Evolutionary conservation across 2,329 filamentous ascomycete genomes (phyloP), one percentile per base, ranked within the genome.

Genomic region (Exophiala phaeomuriformis): DNA sequence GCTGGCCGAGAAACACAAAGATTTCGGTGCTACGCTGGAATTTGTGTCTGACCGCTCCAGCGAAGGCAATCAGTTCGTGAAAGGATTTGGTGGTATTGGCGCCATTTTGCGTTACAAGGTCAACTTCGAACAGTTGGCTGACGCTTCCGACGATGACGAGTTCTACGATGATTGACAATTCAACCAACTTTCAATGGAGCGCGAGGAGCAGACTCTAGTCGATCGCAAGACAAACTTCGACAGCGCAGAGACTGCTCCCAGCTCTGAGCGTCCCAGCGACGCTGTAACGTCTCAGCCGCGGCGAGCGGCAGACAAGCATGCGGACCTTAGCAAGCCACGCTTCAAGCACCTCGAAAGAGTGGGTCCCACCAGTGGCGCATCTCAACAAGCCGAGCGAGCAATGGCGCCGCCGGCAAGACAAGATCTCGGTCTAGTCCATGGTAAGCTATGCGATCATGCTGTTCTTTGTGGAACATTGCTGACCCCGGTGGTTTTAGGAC

Each of bases 61-160:
- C 57, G 93, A 98, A 76, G 93, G 93, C 70, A 98, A 98, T 76
- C 93, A 98, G 78, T 98, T 98, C 75, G 93, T 98, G 67, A 97
- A 96, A 78, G 93, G 93, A 61, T 98, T 98, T 69, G 93, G 93
- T 84, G 93, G 93, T 68, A 95, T 98, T 65, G 93, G 93, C 64
- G 91, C 91, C 61, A 85, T 98, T 67, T 83, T 98, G 69, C 90
- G 93, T 65, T 98, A 98, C 84, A 96, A 96, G 79, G 89, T 98
- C 79, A 98, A 98, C 79, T 98, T 98, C 76, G 94, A 98, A 76
- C 94, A 98, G 75, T 81, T 98, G 73, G 86, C 86, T 72, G 93
- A 97, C 71, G 80, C 86, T 68, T 81, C 84, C 66, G 87, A 90
- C 71, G 83, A 86, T 68, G 90, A 95, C 71, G 87, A 93, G 70